phyloP scores from a whole-genome alignment of 2,329 filamentous ascomycete species.

The Rutstroemia sydowiana region DNA sequence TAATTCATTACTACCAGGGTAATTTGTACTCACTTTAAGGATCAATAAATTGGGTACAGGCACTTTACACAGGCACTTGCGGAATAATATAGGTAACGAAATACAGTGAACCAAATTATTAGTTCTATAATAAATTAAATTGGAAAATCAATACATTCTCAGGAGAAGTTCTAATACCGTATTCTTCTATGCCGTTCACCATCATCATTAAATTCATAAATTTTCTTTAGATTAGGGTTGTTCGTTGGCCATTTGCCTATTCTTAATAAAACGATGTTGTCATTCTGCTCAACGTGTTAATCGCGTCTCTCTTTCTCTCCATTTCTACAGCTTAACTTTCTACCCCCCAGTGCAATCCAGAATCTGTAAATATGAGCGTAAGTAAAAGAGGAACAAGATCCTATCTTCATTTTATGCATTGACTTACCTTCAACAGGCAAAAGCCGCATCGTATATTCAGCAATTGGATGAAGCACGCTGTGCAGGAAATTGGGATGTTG shows the following conservation, averaged over 20 bases:
- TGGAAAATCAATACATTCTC: too few relatives aligned
- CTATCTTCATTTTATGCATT: background rate
- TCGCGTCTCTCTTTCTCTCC: background rate
- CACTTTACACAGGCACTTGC: too few relatives aligned
- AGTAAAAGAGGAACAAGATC: conserved; percentile 2
- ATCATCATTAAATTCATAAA: too few relatives aligned
- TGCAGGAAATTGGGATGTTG: conserved; percentile 76
- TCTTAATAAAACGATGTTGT: conserved; percentile 1
- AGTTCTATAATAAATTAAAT: too few relatives aligned
- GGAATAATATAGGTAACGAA: too few relatives aligned
- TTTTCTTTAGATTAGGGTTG: too few relatives aligned
- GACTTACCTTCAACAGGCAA: conserved; percentile 43
- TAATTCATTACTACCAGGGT: too few relatives aligned
- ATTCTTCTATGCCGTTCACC: too few relatives aligned
- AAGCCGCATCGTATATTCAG: conserved; percentile 75
- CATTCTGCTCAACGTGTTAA: conserved; percentile 9
- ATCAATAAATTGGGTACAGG: too few relatives aligned
- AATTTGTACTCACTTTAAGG: too few relatives aligned
- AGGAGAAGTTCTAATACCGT: too few relatives aligned
- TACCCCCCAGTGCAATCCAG: background rate
- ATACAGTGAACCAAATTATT: too few relatives aligned
- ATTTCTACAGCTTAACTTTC: background rate
- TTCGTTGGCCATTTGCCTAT: background rate
- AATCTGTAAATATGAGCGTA: conserved; percentile 26
- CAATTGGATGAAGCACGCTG: conserved; percentile 82